A percentile compares a stretch with the other conserved stretches of the same genome.
phyloP scores from a whole-genome alignment of 225 moss, liverwort and hornwort species.

The Pseudisothecium myosuroides region DNA sequence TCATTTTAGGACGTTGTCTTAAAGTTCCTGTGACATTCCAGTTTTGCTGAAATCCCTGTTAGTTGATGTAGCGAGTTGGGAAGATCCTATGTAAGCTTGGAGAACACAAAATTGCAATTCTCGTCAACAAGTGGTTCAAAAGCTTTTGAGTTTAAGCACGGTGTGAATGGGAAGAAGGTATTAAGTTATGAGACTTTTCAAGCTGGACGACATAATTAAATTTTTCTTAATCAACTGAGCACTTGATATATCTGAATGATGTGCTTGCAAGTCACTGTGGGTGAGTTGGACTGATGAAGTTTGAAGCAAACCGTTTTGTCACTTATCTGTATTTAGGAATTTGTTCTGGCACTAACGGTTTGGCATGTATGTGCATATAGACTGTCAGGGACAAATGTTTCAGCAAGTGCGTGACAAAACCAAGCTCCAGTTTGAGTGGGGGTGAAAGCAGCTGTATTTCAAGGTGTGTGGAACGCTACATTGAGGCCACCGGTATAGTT shows the following conservation, averaged over 20 bases:
- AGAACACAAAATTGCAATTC: neutral
- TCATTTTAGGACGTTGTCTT: neutral
- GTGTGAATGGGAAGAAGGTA: neutral
- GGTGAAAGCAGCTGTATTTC: slow-evolving; percentile 94
- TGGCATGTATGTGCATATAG: slow-evolving; percentile 16
- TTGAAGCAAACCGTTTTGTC: neutral
- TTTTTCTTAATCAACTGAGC: neutral
- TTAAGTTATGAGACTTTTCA: neutral
- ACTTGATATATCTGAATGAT: neutral
- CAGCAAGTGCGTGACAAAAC: slow-evolving; percentile 79
- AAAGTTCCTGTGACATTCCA: no score
- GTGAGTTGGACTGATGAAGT: neutral
- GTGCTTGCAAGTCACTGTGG: neutral
- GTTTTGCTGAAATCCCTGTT: neutral
- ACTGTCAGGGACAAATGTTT: slow-evolving; percentile 97
- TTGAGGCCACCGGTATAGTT: slow-evolving; percentile 93
- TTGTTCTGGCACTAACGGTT: neutral
- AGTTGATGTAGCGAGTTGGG: neutral
- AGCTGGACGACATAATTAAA: neutral
- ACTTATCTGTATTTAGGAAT: neutral
- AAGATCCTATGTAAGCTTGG: neutral
- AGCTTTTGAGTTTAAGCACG: neutral
- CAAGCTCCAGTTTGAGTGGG: slow-evolving; percentile 79
- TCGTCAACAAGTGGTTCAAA: neutral
- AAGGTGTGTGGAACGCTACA: slow-evolving; percentile 97